Base-by-base conservation (phyloP, 495 filamentous ascomycete species). In the Hypoxylon lenormandii region DNA sequence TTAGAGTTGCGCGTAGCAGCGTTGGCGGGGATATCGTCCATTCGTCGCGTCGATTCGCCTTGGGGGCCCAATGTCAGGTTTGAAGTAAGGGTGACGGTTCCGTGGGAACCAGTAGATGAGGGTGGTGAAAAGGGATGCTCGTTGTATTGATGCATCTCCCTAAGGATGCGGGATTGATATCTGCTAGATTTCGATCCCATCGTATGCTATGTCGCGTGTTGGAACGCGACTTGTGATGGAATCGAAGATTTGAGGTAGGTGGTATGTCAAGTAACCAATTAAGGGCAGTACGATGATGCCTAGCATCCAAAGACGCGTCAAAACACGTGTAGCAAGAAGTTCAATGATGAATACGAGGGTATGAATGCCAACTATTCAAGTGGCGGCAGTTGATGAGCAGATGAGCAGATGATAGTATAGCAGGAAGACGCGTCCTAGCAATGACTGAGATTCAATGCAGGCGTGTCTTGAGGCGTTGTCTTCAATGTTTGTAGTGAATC, bases 71-170 rank as follows among this genome's bases (percentile, higher is more conserved):
- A 78, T 43, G 81, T 81, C 55, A 84, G 73, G 55, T 79, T 76
- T 19, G 81, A 83, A 38, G 80, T 83, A 46, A 80, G 79, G 62
- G 80, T 84, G 64, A 83, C 77, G 28, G 81, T 83, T 74, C 81
- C 81, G 75, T 84, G 81, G 54, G 80, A 80, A 53, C 82, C 82
- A 48, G 82, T 84, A 30, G 82, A 83, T n/a, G 81, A 81, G 7
- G 81, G 82, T 13, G 82, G 82, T 13, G 80, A 82, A 64, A 82
- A 84, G 37, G 82, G 81, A 68, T 82, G 79, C 59, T 83, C 75
- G 37, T 53, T 72, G 55, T 73, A 71, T 3, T 77, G 70, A 54
- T 74, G 74, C 75, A 78, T 77, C 66, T 78, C 76, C 60, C 75
- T 68, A 65, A 78, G 72, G 71, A 77, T 75, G 61, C 76, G 76